Evolutionary conservation across 2,329 filamentous ascomycete species (phyloP), one percentile per base, ranked within the genome.

Genomic region (Trichocomaceae sp.): DNA sequence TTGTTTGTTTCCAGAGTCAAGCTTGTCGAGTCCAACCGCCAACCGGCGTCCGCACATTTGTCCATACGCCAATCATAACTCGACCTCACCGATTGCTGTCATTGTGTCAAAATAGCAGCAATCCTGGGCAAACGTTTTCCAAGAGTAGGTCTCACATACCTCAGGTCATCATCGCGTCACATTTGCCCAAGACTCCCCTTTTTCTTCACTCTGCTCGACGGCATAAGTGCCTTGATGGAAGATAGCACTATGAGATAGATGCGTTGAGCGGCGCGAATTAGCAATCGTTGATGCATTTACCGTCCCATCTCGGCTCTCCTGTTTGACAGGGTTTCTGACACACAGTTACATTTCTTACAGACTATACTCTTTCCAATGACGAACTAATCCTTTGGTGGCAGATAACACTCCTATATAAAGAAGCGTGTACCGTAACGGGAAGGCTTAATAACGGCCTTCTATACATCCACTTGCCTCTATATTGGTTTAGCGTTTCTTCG

Each of bases 401-500:
- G 41, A 37, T 37, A 52, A 46, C 39, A 17, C 19, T 42, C 39
- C 2, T 20, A 42, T 42, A 20, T 42, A 42, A 22, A 42, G 39
- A 42, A 53, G 39, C 49, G 37, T 26, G 7, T 7, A 7, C 23
- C 23, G 23, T 52, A 17, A 48, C 49, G 50, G 49, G 23, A 42
- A 52, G 20, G 29, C 47, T 48, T 51, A 52, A 41, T 37, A 37
- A 23, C 49, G 42, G 17, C 35, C 46, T 47, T 29, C 50, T 52
- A 45, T 52, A 44, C 37, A 42, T 56, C 41, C 35, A 49, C 35
- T 39, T 54, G 42, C 44, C 48, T 49, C 52, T 46, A 49, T 45
- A 42, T 48, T 46, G 20, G 44, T 33, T 52, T 56, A 56, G 54
- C 54, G 49, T 7, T 56, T 52, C 54, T 56, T 56, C 54, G 52